These are phyloP conservation scores for Actinomucor elegans DNA, from an alignment of 371 early-diverging fungal genomes.

Conservation along the genomic window DNA sequence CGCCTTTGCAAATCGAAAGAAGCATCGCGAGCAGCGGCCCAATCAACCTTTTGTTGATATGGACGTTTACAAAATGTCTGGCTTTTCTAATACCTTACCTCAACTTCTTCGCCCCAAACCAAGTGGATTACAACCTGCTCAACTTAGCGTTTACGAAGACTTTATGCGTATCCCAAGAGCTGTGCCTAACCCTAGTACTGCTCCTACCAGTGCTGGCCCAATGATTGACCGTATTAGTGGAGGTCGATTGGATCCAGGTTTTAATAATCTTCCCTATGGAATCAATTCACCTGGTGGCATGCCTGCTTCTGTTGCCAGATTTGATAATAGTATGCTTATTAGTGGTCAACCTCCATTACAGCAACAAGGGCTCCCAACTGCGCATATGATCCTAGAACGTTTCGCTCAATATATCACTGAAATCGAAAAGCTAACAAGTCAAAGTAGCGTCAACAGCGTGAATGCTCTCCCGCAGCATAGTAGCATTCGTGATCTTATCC, in stretches of 20 bases:
- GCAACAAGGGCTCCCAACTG: slow-evolving; percentile 13
- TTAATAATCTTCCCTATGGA: not conserved
- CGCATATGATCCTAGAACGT: slow-evolving; percentile 64
- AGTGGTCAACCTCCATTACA: not conserved
- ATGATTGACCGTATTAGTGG: not conserved
- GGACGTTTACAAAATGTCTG: slow-evolving; percentile 62
- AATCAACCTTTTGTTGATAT: slow-evolving; percentile 89
- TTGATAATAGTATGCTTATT: not conserved
- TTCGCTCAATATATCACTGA: slow-evolving; percentile 70
- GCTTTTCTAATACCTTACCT: slow-evolving; percentile 81
- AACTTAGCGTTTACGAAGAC: slow-evolving; percentile 79
- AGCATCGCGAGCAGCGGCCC: slow-evolving; percentile 82
- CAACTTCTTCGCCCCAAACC: slow-evolving; percentile 79
- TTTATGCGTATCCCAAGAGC: slow-evolving; percentile 27
- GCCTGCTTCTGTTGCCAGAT: not conserved
- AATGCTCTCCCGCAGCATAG: slow-evolving; percentile 75
- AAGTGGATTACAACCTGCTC: slow-evolving; percentile 75
- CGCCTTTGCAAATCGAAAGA: slow-evolving; percentile 72
- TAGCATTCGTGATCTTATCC: slow-evolving; percentile 68
- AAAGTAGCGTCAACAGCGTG: slow-evolving; percentile 53
- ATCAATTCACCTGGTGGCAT: not conserved
- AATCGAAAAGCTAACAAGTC: slow-evolving; percentile 69
- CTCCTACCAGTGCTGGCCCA: not conserved
- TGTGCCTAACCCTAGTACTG: not conserved
- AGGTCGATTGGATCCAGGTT: not conserved